phyloP scores from a whole-genome alignment of 441 rosid species.

The Populus hybrid region DNA sequence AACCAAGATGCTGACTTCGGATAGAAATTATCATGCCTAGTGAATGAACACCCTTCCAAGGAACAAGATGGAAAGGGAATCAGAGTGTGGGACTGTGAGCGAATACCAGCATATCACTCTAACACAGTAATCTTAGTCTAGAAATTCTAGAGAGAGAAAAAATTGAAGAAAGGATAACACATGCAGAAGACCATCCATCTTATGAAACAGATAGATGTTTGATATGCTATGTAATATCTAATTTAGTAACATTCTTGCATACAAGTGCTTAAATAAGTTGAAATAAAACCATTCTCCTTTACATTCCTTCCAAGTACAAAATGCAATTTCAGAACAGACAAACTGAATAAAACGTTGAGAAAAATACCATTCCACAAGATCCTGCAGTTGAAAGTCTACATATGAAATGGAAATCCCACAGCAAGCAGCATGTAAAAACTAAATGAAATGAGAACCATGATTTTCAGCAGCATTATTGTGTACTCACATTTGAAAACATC shows the following conservation, averaged over 20 bases:
- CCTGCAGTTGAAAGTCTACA: neutral
- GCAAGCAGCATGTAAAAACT: neutral
- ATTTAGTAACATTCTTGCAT: neutral
- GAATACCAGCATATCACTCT: neutral
- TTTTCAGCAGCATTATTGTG: neutral
- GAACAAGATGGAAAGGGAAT: neutral
- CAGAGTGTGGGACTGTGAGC: neutral
- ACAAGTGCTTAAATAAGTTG: neutral
- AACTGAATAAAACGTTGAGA: neutral
- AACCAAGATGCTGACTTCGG: slow-evolving; percentile 1
- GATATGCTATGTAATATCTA: too few species aligned
- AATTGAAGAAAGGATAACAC: neutral
- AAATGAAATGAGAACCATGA: neutral
- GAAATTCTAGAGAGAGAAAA: neutral
- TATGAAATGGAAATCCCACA: neutral
- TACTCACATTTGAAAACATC: slow-evolving; percentile 57
- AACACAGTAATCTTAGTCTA: neutral
- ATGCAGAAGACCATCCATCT: neutral
- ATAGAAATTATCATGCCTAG: neutral
- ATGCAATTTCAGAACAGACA: neutral
- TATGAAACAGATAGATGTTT: neutral
- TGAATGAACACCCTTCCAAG: neutral
- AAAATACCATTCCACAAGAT: neutral
- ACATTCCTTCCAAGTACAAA: neutral
- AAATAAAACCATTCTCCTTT: neutral